phyloP scores from a whole-genome alignment of 2,329 filamentous ascomycete species.

The Harringtonia aguacate region DNA sequence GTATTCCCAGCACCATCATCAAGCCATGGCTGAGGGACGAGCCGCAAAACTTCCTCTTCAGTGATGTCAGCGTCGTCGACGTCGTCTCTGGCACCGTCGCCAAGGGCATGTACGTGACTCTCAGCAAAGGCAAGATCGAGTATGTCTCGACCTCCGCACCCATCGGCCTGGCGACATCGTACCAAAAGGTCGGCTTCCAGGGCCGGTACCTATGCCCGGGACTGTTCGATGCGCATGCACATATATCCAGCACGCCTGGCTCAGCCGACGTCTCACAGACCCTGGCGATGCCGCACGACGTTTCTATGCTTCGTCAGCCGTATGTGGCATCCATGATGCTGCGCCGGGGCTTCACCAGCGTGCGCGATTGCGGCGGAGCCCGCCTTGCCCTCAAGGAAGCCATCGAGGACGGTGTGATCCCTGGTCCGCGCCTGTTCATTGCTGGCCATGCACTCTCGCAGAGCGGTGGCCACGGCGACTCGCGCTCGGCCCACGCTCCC shows the following conservation, averaged over 20 bases:
- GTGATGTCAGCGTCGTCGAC: conserved; percentile 16
- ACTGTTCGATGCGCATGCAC: conserved; percentile 10
- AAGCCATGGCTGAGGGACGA: conserved; percentile 16
- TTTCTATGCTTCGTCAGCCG: conserved; percentile 27
- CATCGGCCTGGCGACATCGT: neutral
- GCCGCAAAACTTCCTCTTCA: conserved; percentile 11
- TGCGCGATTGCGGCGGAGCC: conserved; percentile 43
- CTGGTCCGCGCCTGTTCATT: conserved; percentile 39
- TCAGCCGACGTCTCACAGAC: conserved; percentile 8
- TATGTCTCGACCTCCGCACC: neutral
- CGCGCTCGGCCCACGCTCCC: conserved; percentile 27
- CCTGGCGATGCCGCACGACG: conserved; percentile 3
- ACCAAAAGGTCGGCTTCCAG: conserved; percentile 1
- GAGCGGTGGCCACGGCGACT: conserved; percentile 41
- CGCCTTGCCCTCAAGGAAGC: conserved; percentile 35
- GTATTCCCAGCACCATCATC: conserved; percentile 9
- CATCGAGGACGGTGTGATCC: conserved; percentile 34
- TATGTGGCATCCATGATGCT: conserved; percentile 36
- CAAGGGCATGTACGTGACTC: conserved; percentile 7
- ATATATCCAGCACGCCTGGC: conserved; percentile 15
- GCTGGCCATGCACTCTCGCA: conserved; percentile 37
- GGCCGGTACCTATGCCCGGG: neutral
- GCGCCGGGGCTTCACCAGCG: conserved; percentile 38
- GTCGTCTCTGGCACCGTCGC: conserved; percentile 11
- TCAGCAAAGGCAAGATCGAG: conserved; percentile 13